Percentiles rank a stretch among this genome's conserved stretches.
These are phyloP conservation scores for Kalmusia sp. DNA, from an alignment of 2,329 filamentous ascomycete species.

Conservation along the genomic window DNA sequence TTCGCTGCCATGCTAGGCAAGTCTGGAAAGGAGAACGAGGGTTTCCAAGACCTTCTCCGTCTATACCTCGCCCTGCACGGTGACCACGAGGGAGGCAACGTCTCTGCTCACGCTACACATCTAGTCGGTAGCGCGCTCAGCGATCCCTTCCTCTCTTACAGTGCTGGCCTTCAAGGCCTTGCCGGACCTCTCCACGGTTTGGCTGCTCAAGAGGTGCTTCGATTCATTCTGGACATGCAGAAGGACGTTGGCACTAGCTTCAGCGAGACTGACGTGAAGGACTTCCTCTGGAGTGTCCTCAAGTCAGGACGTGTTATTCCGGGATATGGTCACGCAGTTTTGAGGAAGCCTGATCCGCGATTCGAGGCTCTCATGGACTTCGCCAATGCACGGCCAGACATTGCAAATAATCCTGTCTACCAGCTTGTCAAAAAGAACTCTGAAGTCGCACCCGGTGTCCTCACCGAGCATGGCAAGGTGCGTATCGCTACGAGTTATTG, in stretches of 20 bases:
- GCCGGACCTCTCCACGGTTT: slow-evolving; percentile 93
- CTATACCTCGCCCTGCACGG: slow-evolving; percentile 96
- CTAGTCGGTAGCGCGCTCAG: slow-evolving; percentile 93
- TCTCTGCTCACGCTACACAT: slow-evolving; percentile 94
- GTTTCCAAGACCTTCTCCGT: slow-evolving; percentile 93
- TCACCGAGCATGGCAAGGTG: slow-evolving; percentile 91
- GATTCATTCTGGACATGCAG: slow-evolving; percentile 98
- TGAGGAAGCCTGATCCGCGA: slow-evolving; percentile 94
- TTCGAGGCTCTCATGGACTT: slow-evolving; percentile 98
- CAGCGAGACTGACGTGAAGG: slow-evolving; percentile 80
- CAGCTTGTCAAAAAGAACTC: slow-evolving; percentile 93
- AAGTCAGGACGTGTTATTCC: slow-evolving; percentile 94
- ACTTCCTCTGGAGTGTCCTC: slow-evolving; percentile 91
- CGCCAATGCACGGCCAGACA: slow-evolving; percentile 82
- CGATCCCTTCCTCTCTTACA: slow-evolving; percentile 95
- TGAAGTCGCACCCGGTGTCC: slow-evolving; percentile 85
- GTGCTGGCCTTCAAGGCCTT: slow-evolving; percentile 91
- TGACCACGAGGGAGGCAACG: slow-evolving; percentile 97
- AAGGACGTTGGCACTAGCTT: slow-evolving; percentile 80
- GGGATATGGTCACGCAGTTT: slow-evolving; percentile 93
- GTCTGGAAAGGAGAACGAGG: slow-evolving; percentile 83
- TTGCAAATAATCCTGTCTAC: slow-evolving; percentile 88
- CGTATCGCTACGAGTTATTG: slow-evolving; percentile 14
- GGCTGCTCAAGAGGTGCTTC: slow-evolving; percentile 94
- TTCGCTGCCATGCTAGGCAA: slow-evolving; percentile 96